phyloP scores from a whole-genome alignment of 352 stramenopile species.

The Globisporangium apiculatum region DNA sequence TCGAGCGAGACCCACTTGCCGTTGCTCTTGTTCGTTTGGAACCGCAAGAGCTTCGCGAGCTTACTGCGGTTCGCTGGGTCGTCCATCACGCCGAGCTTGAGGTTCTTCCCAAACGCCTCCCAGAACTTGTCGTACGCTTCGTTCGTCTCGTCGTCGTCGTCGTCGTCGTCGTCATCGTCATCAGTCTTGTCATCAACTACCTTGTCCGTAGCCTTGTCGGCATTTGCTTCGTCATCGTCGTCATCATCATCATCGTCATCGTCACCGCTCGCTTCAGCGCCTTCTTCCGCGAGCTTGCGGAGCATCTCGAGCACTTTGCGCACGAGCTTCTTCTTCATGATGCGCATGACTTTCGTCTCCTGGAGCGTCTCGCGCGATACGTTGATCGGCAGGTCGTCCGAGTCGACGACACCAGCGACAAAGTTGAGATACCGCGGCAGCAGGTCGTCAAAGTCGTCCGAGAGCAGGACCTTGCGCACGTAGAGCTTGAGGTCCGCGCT shows the following conservation, averaged over 20 bases:
- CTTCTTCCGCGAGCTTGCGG: slow-evolving; percentile 87
- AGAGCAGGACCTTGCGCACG: slow-evolving; percentile 99
- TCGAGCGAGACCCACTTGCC: slow-evolving; percentile 93
- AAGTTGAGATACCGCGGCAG: slow-evolving; percentile 99
- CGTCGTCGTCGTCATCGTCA: slow-evolving; percentile 43
- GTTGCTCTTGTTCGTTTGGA: slow-evolving; percentile 92
- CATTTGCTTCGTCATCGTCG: slow-evolving; percentile 39
- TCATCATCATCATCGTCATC: slow-evolving; percentile 50
- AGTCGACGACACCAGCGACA: slow-evolving; percentile 98
- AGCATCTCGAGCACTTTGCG: slow-evolving; percentile 99
- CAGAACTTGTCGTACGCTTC: slow-evolving; percentile 97
- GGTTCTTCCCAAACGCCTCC: slow-evolving; percentile 96
- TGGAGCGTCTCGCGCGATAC: slow-evolving; percentile 99
- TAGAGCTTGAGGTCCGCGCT: slow-evolving; percentile 96
- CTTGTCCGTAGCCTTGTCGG: slow-evolving; percentile 45
- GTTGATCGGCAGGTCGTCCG: slow-evolving; percentile 98
- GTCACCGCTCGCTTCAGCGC: slow-evolving; percentile 78
- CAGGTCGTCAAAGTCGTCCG: slow-evolving; percentile 97
- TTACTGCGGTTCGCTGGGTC: slow-evolving; percentile 93
- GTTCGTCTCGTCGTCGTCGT: slow-evolving; percentile 65
- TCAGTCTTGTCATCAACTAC: slow-evolving; percentile 17
- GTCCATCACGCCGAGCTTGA: slow-evolving; percentile 99
- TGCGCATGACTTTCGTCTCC: slow-evolving; percentile 98
- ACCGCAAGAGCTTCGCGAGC: slow-evolving; percentile 96
- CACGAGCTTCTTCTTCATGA: slow-evolving; percentile 99